Evolutionary conservation across 2,329 filamentous ascomycete species (phyloP).

Genomic region (Beauveria scarabaeidicola): DNA sequence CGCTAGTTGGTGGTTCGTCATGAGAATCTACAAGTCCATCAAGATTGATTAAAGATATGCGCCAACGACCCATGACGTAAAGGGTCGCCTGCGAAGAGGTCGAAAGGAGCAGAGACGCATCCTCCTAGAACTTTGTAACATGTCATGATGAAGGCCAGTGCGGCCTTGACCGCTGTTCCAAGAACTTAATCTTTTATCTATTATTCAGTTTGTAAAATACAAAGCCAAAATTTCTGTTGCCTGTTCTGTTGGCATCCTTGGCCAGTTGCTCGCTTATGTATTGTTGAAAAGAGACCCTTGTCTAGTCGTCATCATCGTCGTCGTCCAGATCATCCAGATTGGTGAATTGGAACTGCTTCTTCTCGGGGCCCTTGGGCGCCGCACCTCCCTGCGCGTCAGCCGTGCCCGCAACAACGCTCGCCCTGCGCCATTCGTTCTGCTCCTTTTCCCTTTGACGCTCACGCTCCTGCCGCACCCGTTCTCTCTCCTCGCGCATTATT

Average conservation of each 20-base stretch:
- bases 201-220: slow-evolving; percentile 10
- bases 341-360: slow-evolving; percentile 50
- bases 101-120: neutral
- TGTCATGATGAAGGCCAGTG: slow-evolving; percentile 3
- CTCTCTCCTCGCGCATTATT: slow-evolving; percentile 30
- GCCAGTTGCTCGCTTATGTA: slow-evolving; percentile 5
- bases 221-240: neutral
- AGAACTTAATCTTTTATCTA: slow-evolving; percentile 2
- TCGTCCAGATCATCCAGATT: slow-evolving; percentile 46
- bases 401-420: slow-evolving; percentile 24
- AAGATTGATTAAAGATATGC: slow-evolving; percentile 69
- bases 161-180: slow-evolving; percentile 8
- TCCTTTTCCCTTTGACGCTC: slow-evolving; percentile 35
- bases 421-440: slow-evolving; percentile 32
- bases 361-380: slow-evolving; percentile 25
- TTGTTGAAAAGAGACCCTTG: neutral
- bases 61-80: neutral
- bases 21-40: slow-evolving; percentile 93
- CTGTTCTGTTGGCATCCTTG: neutral
- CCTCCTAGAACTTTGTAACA: neutral
- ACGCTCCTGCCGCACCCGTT: slow-evolving; percentile 31
- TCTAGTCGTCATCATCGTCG: slow-evolving; percentile 32
- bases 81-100: neutral
- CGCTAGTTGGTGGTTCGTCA: slow-evolving; percentile 86
- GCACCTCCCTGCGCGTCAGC: slow-evolving; percentile 19